Evolutionary conservation across 495 filamentous ascomycete species (phyloP).

Genomic region (Penicillium steckii): DNA sequence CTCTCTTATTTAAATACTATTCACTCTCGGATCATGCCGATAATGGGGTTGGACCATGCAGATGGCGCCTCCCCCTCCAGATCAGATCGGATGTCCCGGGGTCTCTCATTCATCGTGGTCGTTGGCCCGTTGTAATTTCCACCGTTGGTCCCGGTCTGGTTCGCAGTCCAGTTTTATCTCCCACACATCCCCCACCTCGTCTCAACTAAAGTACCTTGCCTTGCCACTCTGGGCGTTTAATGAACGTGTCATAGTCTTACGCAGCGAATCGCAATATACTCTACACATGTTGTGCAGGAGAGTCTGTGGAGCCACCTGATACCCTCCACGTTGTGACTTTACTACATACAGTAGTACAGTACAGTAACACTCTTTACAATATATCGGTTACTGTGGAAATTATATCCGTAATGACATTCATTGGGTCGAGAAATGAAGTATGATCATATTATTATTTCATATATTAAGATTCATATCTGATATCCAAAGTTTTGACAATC

Average conservation of each 20-base stretch:
- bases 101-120: constrained; percentile 3
- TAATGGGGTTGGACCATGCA: background rate
- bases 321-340: too few relatives aligned
- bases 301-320: too few relatives aligned
- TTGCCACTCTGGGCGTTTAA: constrained; percentile 12
- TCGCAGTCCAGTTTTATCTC: constrained; percentile 19
- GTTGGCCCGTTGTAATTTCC: constrained; percentile 24
- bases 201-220: constrained; percentile 21
- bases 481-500: background rate
- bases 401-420: too few relatives aligned
- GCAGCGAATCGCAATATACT: constrained; percentile 1
- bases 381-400: too few relatives aligned
- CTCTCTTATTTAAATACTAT: background rate
- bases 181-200: constrained; percentile 13
- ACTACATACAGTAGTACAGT: too few relatives aligned
- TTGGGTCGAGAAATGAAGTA: background rate
- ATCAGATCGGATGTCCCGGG: background rate
- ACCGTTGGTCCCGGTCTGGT: constrained; percentile 24
- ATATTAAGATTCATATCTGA: background rate
- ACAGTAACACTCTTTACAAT: too few relatives aligned
- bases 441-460: background rate
- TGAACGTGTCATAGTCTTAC: constrained; percentile 11
- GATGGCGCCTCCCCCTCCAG: constrained; percentile 2
- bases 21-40: background rate
- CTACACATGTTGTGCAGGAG: background rate